Evolutionary conservation across 2,329 filamentous ascomycete genomes (phyloP), one percentile per base, ranked within the genome.

Genomic region (Diaporthe batatas): DNA sequence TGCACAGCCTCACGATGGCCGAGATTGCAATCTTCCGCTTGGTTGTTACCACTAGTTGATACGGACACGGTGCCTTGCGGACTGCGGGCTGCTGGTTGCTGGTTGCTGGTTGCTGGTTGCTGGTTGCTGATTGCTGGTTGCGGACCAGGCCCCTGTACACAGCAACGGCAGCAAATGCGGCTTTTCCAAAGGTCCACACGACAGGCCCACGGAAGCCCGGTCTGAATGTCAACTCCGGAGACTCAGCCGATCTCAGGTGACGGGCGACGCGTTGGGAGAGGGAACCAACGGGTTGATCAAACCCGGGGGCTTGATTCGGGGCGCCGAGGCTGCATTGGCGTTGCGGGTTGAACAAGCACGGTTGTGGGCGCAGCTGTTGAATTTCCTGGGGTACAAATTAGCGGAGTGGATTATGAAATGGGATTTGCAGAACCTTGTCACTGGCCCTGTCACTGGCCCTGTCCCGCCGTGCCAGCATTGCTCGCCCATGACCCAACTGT

Each of bases 1-100:
- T 70, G 68, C 55, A 70, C 68, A 70, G 68, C 68, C 68, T 70
- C 68, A 70, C 21, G 49, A 49, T 2, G 44, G 47, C 72, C 72
- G 72, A 73, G 62, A 73, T 73, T 73, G 54, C 72, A 73, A 71
- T 71, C 72, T 71, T 34, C 47, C 42, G 49, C 25, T 44, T 42
- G 47, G 54, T 54, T 36, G 68, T 54, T 42, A 36, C 55, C 29
- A 29, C n/a, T n/a, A 29, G 29, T 29, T 5, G 29, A 29, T 29
- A 29, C 29, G 29, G 57, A 47, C 49, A 54, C 47, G 47, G 23
- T 53, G 44, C 32, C 23, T 51, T n/a, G 53, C 42, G 29, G 29
- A 29, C 5, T 29, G 29, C 29, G 29, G 29, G n/a, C n/a, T n/a
- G n/a, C n/a, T n/a, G n/a, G n/a, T n/a, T n/a, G n/a, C n/a, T n/a